Conservation (phyloP, 768 basidiomycete genomes). For the Kockovaella imperatae region DNA sequence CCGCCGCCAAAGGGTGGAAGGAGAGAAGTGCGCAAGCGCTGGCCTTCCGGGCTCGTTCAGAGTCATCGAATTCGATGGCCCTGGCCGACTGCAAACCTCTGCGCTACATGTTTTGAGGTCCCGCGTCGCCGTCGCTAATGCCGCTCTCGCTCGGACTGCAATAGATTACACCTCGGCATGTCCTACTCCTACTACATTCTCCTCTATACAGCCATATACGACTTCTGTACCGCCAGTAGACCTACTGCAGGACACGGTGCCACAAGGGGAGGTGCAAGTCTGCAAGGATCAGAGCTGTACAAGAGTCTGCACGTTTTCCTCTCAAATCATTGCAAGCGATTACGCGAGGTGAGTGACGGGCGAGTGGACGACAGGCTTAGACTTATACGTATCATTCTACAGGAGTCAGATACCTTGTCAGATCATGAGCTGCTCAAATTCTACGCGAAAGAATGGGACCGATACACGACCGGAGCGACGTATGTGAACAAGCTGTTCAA, state of each 20-base stretch:
- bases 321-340: conserved; percentile 63
- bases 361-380: not conserved
- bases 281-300: conserved; percentile 97
- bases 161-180: conserved; percentile 43
- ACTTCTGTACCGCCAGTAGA: conserved; percentile 64
- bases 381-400: conserved; percentile 1
- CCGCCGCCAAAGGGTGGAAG: too few species aligned
- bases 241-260: conserved; percentile 9
- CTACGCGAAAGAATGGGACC: conserved; percentile 88
- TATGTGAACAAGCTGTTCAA: conserved; percentile 97
- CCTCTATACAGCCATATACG: conserved; percentile 88
- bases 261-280: conserved; percentile 65
- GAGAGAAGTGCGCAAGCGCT: too few species aligned
- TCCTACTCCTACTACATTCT: conserved; percentile 45
- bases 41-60: too few species aligned
- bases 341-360: conserved; percentile 53
- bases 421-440: conserved; percentile 83
- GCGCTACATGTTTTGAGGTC: too few species aligned
- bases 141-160: not conserved
- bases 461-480: conserved; percentile 93
- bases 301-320: conserved; percentile 91
- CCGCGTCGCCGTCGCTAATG: not conserved
- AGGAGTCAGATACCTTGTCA: conserved; percentile 72
- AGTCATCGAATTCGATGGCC: too few species aligned
- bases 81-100: too few species aligned